Conservation (phyloP, 2,329 filamentous ascomycete genomes). For the Ophiostoma fasciatum region DNA sequence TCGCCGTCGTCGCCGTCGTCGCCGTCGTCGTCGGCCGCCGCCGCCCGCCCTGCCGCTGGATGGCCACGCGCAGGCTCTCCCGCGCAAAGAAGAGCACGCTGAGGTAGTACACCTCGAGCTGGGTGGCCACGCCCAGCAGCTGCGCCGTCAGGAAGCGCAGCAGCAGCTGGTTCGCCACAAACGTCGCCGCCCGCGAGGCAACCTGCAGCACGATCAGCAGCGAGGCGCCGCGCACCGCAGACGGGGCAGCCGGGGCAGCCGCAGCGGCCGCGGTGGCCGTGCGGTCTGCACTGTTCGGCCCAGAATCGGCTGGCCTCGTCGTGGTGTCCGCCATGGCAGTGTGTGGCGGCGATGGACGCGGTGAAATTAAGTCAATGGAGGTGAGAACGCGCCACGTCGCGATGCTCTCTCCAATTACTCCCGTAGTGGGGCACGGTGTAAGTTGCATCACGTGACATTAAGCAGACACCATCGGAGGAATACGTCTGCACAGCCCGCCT, state of each 20-base stretch:
- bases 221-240: constrained; percentile 51
- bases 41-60: constrained; percentile 53
- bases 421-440: too few relatives aligned
- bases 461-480: too few relatives aligned
- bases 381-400: too few relatives aligned
- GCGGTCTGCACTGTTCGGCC: too few relatives aligned
- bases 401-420: too few relatives aligned
- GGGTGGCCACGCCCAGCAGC: constrained; percentile 70
- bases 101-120: constrained; percentile 85
- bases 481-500: too few relatives aligned
- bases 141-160: constrained; percentile 77
- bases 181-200: constrained; percentile 74
- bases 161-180: constrained; percentile 80
- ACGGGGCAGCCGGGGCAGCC: not conserved
- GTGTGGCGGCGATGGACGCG: too few relatives aligned
- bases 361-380: too few relatives aligned
- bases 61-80: constrained; percentile 79
- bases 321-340: too few relatives aligned
- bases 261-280: too few relatives aligned
- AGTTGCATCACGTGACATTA: too few relatives aligned
- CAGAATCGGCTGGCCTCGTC: too few relatives aligned
- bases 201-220: constrained; percentile 83
- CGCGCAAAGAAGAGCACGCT: constrained; percentile 90
- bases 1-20: not conserved
- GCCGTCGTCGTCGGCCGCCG: constrained; percentile 11